Conservation (phyloP, 768 basidiomycete genomes). For the Pleurotus djamor region DNA sequence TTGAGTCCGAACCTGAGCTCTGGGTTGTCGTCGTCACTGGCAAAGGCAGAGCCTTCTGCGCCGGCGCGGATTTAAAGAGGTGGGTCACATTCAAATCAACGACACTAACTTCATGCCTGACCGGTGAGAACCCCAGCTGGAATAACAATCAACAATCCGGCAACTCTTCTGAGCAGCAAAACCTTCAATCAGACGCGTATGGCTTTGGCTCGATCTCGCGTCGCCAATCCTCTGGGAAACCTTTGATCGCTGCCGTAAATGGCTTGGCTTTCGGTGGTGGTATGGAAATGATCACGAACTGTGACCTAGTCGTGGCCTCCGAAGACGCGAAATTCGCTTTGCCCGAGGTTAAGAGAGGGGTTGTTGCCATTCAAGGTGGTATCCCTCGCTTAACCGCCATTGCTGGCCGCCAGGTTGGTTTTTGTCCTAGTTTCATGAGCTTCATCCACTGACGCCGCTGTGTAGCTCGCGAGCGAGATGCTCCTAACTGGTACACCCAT, state of each 20-base stretch:
- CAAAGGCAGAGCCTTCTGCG: constrained; percentile 71
- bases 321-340: constrained; percentile 69
- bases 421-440: not conserved
- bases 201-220: constrained; percentile 79
- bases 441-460: not conserved
- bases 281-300: constrained; percentile 64
- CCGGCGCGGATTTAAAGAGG: constrained; percentile 79
- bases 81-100: constrained; percentile 27
- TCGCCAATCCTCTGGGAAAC: constrained; percentile 58
- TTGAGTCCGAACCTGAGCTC: constrained; percentile 66
- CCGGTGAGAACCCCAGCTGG: constrained; percentile 45
- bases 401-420: constrained; percentile 71
- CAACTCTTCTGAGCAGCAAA: constrained; percentile 39
- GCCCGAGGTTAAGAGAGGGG: constrained; percentile 79
- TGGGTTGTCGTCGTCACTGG: constrained; percentile 81
- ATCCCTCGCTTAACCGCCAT: constrained; percentile 67
- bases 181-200: constrained; percentile 33
- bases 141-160: constrained; percentile 46
- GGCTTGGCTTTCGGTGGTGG: constrained; percentile 74
- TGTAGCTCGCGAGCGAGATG: constrained; percentile 72
- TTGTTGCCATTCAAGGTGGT: constrained; percentile 73
- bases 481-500: constrained; percentile 71
- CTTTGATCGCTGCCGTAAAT: constrained; percentile 78
- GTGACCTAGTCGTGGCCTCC: constrained; percentile 72
- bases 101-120: too few relatives aligned